These are phyloP conservation scores for Colletotrichum eleusines DNA, from an alignment of 2,329 filamentous ascomycete species.

Conservation along the genomic window DNA sequence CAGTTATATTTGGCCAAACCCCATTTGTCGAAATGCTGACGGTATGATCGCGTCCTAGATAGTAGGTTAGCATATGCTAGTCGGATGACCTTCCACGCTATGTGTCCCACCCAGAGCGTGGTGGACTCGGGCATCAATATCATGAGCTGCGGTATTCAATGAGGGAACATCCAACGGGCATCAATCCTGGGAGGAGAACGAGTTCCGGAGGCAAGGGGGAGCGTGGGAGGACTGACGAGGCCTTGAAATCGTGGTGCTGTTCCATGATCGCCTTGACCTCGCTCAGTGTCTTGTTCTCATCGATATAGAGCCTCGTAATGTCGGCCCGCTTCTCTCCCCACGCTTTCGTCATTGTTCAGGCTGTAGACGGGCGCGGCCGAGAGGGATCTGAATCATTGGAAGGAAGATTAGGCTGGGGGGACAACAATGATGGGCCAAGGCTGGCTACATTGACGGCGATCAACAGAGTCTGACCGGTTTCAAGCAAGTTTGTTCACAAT, in stretches of 20 bases:
- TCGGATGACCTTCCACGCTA: no score
- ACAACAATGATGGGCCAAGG: constrained; percentile 3
- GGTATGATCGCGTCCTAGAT: constrained; percentile 58
- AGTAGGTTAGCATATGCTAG: background rate
- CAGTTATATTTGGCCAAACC: constrained; percentile 61
- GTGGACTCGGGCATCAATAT: background rate
- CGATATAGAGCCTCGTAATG: constrained; percentile 57
- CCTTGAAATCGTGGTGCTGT: constrained; percentile 54
- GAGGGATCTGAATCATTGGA: constrained; percentile 14
- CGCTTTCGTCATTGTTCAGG: constrained; percentile 57
- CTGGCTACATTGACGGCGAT: constrained; percentile 10
- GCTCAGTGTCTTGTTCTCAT: constrained; percentile 54
- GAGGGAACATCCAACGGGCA: background rate
- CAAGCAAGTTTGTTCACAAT: background rate
- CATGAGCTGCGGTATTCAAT: background rate
- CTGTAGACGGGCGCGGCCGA: constrained; percentile 6
- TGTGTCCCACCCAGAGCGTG: background rate
- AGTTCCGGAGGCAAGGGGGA: background rate
- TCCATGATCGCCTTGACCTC: constrained; percentile 57
- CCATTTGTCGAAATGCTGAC: constrained; percentile 62
- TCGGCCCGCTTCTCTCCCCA: constrained; percentile 54
- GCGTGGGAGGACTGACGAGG: constrained; percentile 52
- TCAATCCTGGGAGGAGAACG: no score
- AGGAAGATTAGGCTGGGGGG: background rate
- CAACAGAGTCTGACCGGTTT: background rate